Evolutionary conservation across 2,329 filamentous ascomycete species (phyloP).

Genomic region (Ceratocystis diversiconidia): DNA sequence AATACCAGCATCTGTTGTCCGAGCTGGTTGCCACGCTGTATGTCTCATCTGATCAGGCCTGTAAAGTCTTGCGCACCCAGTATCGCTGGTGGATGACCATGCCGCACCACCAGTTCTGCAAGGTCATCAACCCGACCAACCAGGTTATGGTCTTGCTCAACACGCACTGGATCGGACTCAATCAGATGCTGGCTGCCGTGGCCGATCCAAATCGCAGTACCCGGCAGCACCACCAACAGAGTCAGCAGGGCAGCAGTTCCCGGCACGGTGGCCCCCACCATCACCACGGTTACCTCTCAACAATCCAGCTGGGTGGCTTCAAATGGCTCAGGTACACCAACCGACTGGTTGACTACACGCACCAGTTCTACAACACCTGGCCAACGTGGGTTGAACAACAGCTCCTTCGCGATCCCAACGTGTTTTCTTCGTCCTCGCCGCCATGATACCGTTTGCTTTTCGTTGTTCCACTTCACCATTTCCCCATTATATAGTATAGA

Average conservation of each 20-base stretch:
- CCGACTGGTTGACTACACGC: constrained; percentile 31
- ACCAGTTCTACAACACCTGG: constrained; percentile 37
- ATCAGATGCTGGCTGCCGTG: constrained; percentile 39
- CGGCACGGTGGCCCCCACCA: not conserved
- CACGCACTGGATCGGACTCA: constrained; percentile 40
- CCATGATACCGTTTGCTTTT: too few species aligned
- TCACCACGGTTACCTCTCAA: not conserved
- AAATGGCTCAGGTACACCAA: constrained; percentile 41
- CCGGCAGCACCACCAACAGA: constrained; percentile 1
- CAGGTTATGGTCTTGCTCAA: constrained; percentile 35
- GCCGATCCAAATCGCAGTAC: constrained; percentile 24
- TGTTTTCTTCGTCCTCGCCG: constrained; percentile 28
- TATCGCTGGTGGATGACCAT: constrained; percentile 46
- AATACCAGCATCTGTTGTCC: constrained; percentile 33
- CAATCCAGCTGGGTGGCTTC: constrained; percentile 31
- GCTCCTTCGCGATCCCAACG: constrained; percentile 31
- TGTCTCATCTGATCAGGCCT: constrained; percentile 33
- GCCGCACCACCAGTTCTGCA: constrained; percentile 37
- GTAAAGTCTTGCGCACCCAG: constrained; percentile 35
- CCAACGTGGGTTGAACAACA: constrained; percentile 41
- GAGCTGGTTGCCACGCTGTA: constrained; percentile 38
- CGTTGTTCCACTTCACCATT: not conserved
- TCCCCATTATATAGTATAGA: not conserved
- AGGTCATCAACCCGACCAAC: constrained; percentile 34
- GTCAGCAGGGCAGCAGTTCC: not conserved